These are phyloP conservation scores for Dictyostelium discoideum DNA, from an alignment of 78 protist genomes.

Conservation along the genomic window dicty_2.7 NC_007088.5:5180001-5180500, in stretches of 20 bases:
- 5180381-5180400: background rate
- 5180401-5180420: background rate
- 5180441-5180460: background rate
- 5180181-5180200: background rate
- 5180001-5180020: too few relatives aligned
- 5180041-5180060: too few relatives aligned
- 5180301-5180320: background rate
- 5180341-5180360: background rate
- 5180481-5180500: background rate
- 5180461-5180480: background rate
- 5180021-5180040: too few relatives aligned
- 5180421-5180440: background rate
- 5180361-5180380: background rate
- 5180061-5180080: too few relatives aligned
- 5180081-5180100: too few relatives aligned
- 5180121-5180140: too few relatives aligned
- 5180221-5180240: background rate
- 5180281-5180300: background rate
- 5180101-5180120: too few relatives aligned
- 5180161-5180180: background rate
- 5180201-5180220: background rate
- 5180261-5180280: background rate
- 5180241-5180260: background rate
- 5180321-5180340: background rate
- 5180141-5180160: background rate